Evolutionary conservation across 192 early-diverging fungal genomes (phyloP), one percentile per base, ranked within the genome.

Genomic region (Phlyctochytrium arcticum): DNA sequence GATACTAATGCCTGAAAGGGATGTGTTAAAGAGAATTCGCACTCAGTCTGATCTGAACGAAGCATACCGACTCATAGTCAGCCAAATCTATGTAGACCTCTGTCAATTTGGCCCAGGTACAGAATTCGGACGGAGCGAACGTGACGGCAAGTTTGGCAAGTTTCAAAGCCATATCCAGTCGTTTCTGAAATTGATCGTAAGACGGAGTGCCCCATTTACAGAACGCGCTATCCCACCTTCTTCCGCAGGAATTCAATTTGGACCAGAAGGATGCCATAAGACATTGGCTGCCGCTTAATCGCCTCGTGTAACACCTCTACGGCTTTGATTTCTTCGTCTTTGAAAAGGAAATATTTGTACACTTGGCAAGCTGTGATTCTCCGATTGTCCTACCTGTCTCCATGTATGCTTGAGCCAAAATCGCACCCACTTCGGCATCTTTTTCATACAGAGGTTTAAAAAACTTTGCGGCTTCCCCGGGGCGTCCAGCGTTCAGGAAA

Each of bases 21-120:
- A 60, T 15, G 27, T 0, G n/a, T 26, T 5, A 24, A 66, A 24
- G 36, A 62, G 12, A 53, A 19, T 2, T n/a, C 39, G 57, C 37
- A 23, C 0, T 10, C 6, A n/a, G 5, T 19, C 0, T n/a, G 15
- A 44, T 44, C 37, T 3, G 29, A 42, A 21, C 17, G 26, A 1
- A 23, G 55, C 80, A 58, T 77, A 89, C 88, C 57, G 83, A 88
- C 62, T 92, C 83, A 69, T 85, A 92, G 65, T 95, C 93, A 26
- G 80, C 86, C 31, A 88, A 54, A 21, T 93, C 91, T 57, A 94
- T 92, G 66, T 95, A 97, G 32, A 93, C 78, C 72, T 99, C 87
- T 5, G 94, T 94, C 24, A 99, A 79, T 68, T 94, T 94, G 19
- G 92, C 89, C 97, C 97, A 99, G 0, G 94, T 92, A 15, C 85